phyloP scores from a whole-genome alignment of 257 asterid species.

The Capsicum pubescens region DNA sequence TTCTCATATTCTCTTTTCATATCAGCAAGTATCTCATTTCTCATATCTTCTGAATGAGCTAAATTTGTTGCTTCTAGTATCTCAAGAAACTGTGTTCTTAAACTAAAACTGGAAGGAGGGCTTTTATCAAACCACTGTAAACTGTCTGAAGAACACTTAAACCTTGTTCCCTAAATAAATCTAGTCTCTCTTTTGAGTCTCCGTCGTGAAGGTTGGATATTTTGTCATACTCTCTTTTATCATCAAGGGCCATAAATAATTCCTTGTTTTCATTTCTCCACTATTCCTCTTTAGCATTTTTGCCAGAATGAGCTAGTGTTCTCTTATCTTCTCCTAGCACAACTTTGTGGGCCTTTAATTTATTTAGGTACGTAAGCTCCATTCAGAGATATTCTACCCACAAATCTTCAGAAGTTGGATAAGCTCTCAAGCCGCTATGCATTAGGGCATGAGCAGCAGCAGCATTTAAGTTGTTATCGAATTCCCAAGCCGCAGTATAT shows the following conservation, averaged over 20 bases:
- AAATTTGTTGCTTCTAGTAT: slow-evolving; percentile 67
- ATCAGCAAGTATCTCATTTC: slow-evolving; percentile 54
- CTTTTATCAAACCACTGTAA: slow-evolving; percentile 68
- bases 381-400: slow-evolving; percentile 95
- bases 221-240: slow-evolving; percentile 48
- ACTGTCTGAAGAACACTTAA: slow-evolving; percentile 61
- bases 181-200: slow-evolving; percentile 57
- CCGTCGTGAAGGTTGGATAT: slow-evolving; percentile 45
- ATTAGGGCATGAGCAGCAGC: slow-evolving; percentile 89
- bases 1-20: too few species aligned
- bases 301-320: slow-evolving; percentile 38
- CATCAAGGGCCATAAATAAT: slow-evolving; percentile 68
- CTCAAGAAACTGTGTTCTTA: slow-evolving; percentile 74
- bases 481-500: slow-evolving; percentile 97
- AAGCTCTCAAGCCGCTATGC: slow-evolving; percentile 93
- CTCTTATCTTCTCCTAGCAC: slow-evolving; percentile 77
- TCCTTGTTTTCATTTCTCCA: slow-evolving; percentile 80
- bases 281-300: slow-evolving; percentile 57
- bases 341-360: slow-evolving; percentile 80
- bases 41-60: slow-evolving; percentile 65
- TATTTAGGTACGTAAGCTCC: slow-evolving; percentile 92
- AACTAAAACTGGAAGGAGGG: slow-evolving; percentile 67
- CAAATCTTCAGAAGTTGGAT: slow-evolving; percentile 84
- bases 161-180: slow-evolving; percentile 66
- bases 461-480: slow-evolving; percentile 80